Evolutionary conservation across 2,329 filamentous ascomycete species (phyloP).

Genomic region (Pseudogymnoascus sp.): DNA sequence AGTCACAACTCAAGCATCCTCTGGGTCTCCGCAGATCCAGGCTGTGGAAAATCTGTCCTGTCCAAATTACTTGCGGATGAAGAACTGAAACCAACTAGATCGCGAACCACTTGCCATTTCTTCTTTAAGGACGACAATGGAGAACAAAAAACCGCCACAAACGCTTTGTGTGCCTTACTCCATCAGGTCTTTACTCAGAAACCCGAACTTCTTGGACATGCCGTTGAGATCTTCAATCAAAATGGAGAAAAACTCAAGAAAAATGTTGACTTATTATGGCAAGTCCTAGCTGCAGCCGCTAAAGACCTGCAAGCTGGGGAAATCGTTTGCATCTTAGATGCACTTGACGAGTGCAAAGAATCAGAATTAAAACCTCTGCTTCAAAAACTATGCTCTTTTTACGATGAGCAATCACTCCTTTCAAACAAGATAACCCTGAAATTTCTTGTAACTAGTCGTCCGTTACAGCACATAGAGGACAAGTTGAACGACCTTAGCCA

Average conservation of each 20-base stretch:
- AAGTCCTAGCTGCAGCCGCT: constrained; percentile 24
- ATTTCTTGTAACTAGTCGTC: constrained; percentile 31
- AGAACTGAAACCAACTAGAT: constrained; percentile 15
- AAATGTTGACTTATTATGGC: constrained; percentile 26
- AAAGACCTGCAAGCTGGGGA: constrained; percentile 23
- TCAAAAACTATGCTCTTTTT: background rate
- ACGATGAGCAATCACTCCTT: background rate
- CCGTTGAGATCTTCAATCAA: constrained; percentile 19
- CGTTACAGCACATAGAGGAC: constrained; percentile 26
- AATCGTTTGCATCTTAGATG: constrained; percentile 32
- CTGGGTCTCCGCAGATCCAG: constrained; percentile 33
- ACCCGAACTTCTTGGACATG: constrained; percentile 28
- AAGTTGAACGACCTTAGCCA: constrained; percentile 20
- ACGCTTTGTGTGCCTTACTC: constrained; percentile 33
- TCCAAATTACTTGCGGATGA: constrained; percentile 29
- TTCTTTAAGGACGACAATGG: constrained; percentile 33
- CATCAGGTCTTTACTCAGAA: constrained; percentile 32
- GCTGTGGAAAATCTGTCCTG: constrained; percentile 33
- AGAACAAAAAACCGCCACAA: constrained; percentile 28
- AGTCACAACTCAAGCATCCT: constrained; percentile 23
- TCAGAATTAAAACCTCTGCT: constrained; percentile 21
- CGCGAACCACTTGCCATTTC: constrained; percentile 32
- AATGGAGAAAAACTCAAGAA: constrained; percentile 24
- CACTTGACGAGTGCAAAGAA: constrained; percentile 31
- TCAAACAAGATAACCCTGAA: constrained; percentile 19